Evolutionary conservation across 306 rosid genomes (phyloP).

Genomic region (Pyrus bretschneideri): DNA sequence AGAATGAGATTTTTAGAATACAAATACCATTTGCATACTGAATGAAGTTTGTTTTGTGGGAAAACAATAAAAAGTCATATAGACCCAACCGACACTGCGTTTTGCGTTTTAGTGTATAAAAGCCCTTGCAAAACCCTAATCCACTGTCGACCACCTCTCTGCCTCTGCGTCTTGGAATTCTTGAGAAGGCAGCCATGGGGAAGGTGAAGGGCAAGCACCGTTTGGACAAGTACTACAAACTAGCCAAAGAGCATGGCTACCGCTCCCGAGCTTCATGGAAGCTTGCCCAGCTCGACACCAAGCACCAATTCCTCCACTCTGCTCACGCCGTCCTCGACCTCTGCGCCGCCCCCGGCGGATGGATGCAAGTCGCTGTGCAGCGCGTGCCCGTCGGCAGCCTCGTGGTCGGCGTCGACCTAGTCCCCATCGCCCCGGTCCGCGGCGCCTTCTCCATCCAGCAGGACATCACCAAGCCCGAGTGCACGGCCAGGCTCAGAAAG

Average conservation of each 20-base stretch:
- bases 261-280: slow-evolving; percentile 94
- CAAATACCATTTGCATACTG: no score
- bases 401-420: slow-evolving; percentile 76
- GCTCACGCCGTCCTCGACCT: slow-evolving; percentile 86
- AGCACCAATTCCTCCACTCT: slow-evolving; percentile 60
- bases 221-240: slow-evolving; percentile 75
- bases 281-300: slow-evolving; percentile 73
- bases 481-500: slow-evolving; percentile 54
- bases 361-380: slow-evolving; percentile 96
- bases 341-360: slow-evolving; percentile 98
- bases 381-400: slow-evolving; percentile 69
- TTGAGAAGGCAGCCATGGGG: slow-evolving; percentile 41
- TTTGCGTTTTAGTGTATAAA: neutral
- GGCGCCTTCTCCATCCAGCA: slow-evolving; percentile 72
- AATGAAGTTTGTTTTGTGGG: no score
- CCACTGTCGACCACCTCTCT: neutral
- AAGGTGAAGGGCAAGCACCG: slow-evolving; percentile 97
- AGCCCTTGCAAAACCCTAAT: neutral
- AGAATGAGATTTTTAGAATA: rapidly evolving
- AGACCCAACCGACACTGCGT: neutral
- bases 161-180: neutral
- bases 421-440: slow-evolving; percentile 63
- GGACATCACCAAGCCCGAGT: slow-evolving; percentile 75
- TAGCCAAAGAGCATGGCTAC: slow-evolving; percentile 92
- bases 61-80: no score